A percentile compares a stretch with the other conserved stretches of the same genome.
Conservation (phyloP, 108 stramenopile genomes). For the Nitzschia sp. region DNA sequence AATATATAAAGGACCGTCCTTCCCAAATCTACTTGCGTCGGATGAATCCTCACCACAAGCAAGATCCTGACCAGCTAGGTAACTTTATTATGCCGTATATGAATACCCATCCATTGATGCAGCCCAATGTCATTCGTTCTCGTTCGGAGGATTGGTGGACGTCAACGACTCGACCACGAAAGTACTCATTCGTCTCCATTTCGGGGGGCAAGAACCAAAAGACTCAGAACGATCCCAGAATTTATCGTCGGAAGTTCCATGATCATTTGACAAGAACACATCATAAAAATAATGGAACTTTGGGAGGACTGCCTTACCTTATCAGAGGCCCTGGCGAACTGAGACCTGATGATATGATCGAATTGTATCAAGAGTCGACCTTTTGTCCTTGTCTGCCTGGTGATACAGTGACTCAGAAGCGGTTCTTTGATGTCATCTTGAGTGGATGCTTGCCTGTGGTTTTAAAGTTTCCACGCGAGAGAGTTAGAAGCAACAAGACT, state of each 20-base stretch:
- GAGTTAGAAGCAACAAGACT: background rate
- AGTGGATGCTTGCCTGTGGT: constrained; percentile 55
- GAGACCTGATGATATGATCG: background rate
- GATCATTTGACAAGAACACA: background rate
- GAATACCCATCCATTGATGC: constrained; percentile 26
- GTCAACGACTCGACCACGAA: constrained; percentile 7
- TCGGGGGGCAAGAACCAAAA: background rate
- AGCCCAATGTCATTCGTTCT: constrained; percentile 15
- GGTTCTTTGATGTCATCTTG: constrained; percentile 53
- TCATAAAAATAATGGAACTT: constrained; percentile 9
- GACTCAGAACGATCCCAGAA: background rate
- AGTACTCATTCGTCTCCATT: no score
- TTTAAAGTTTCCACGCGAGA: constrained; percentile 9
- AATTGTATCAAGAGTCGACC: constrained; percentile 36
- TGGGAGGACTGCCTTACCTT: constrained; percentile 39
- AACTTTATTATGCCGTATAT: constrained; percentile 31
- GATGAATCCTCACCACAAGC: background rate
- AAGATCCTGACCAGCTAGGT: background rate
- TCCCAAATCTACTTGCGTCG: background rate
- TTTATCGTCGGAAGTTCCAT: constrained; percentile 1
- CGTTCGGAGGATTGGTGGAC: background rate
- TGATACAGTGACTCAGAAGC: constrained; percentile 42
- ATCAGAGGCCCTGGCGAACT: background rate
- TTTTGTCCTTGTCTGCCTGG: constrained; percentile 43
- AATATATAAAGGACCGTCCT: background rate